Base-by-base conservation (phyloP, 805 yeast species). In the Yamadazyma nakazawae region DNA sequence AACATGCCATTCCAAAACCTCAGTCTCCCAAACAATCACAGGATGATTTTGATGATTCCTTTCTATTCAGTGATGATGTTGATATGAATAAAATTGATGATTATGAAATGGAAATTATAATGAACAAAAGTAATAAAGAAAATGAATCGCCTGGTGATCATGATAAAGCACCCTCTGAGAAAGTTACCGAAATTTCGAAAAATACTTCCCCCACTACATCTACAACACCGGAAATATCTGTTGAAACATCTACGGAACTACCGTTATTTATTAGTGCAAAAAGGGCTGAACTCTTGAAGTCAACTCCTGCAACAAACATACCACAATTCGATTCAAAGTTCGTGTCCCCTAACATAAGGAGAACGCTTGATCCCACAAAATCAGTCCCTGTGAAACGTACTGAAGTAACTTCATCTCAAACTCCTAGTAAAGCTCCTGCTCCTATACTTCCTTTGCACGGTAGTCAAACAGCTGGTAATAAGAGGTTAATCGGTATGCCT, bases 301-400 rank as follows among this genome's bases (percentile, higher is more conserved):
- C 70, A 21, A 50, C 58, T 8, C 64, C 68, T 5, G 62, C 63
- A 3, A 61, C 75, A n/a, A 81, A 74, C 53, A 75, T 83, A 40
- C 81, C 86, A 0, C 79, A 75, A 43, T 79, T 74, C 51, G 78
- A 81, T 50, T 62, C 72, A 34, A 58, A 78, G 76, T 62, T 62
- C 44, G 80, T 78, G 37, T 79, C 79, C 5, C 77, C 75, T 12
- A 76, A 72, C 52, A 77, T 81, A 45, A 57, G 69, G 37, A 61
- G 74, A 16, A 82, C 85, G 0, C 69, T 84, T 12, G 90, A 86
- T 60, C 92, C 84, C 39, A 72, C 76, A 1, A 81, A 78, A 47
- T 85, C 91, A 0, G 78, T 80, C 3, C 90, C 86, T 2, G 69
- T 85, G 2, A 79, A 78, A 48, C 66, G 82, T 26, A 42, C 60